Evolutionary conservation across 1,284 basidiomycete species (phyloP).

Genomic region (Leccinum subspadiceum): DNA sequence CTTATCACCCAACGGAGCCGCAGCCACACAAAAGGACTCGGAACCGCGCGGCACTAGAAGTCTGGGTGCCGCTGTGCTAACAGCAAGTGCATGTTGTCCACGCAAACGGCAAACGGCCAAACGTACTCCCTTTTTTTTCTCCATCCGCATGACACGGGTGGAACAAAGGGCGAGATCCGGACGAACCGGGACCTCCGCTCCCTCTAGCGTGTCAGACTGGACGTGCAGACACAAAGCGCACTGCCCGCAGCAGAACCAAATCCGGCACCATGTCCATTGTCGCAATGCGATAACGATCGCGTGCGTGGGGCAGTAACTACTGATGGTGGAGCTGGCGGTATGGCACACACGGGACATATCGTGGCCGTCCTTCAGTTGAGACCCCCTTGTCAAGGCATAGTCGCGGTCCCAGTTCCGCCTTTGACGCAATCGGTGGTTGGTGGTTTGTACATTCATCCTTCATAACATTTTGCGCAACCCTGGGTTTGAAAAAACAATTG

Average conservation of each 20-base stretch:
- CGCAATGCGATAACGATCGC: conserved; percentile 22
- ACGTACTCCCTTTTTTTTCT: neutral
- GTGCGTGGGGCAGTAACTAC: conserved; percentile 10
- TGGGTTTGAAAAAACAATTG: conserved; percentile 3
- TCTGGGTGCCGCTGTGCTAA: conserved; percentile 5
- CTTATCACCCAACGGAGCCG: conserved; percentile 16
- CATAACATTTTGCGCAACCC: conserved; percentile 16
- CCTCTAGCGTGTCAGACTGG: neutral
- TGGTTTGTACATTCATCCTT: no score
- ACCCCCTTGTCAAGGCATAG: neutral
- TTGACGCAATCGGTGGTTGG: conserved; percentile 13
- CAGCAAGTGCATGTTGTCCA: conserved; percentile 17
- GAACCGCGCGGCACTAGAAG: conserved; percentile 8
- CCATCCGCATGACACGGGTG: neutral
- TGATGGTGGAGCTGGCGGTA: conserved; percentile 21
- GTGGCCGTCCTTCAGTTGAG: neutral
- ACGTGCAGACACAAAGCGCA: conserved; percentile 4
- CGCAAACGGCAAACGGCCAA: conserved; percentile 22
- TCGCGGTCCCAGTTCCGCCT: neutral
- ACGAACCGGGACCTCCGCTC: conserved; percentile 7
- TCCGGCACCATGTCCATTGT: conserved; percentile 22
- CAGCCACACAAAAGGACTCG: conserved; percentile 15
- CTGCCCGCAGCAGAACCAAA: conserved; percentile 20
- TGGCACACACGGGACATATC: conserved; percentile 8
- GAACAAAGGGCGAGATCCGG: conserved; percentile 23